phyloP scores from a whole-genome alignment of 768 basidiomycete species.

The Amanita pseudoporphyria region DNA sequence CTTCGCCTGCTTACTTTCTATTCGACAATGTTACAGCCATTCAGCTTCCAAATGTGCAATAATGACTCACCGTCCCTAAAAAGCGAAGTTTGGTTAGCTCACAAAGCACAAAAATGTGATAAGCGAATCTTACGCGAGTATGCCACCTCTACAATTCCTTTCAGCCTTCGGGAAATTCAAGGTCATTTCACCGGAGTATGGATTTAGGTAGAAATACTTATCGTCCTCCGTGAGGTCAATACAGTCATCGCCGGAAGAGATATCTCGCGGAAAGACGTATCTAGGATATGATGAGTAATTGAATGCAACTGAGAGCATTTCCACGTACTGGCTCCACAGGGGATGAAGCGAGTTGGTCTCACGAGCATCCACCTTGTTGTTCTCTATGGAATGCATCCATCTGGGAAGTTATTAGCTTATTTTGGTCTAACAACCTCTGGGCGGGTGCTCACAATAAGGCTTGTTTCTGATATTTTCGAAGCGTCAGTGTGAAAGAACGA shows the following conservation, averaged over 20 bases:
- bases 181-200: conserved; percentile 85
- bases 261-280: conserved; percentile 64
- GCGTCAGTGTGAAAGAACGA: conserved; percentile 59
- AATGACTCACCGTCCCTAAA: conserved; percentile 30
- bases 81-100: background rate
- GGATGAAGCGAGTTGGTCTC: conserved; percentile 79
- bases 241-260: conserved; percentile 34
- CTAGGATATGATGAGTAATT: conserved; percentile 25
- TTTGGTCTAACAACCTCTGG: background rate
- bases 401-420: background rate
- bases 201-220: conserved; percentile 77
- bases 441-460: conserved; percentile 52
- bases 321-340: conserved; percentile 80
- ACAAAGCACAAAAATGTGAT: background rate
- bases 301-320: background rate
- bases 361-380: conserved; percentile 58
- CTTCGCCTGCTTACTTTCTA: conserved; percentile 3
- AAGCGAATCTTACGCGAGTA: conserved; percentile 60
- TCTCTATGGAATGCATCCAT: conserved; percentile 32
- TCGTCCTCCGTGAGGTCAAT: conserved; percentile 82
- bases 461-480: conserved; percentile 91
- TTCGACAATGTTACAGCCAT: background rate
- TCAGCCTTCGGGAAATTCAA: conserved; percentile 78
- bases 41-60: background rate
- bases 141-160: conserved; percentile 73